A percentile compares a stretch with the other conserved stretches of the same genome.
Conservation (phyloP, 2,329 filamentous ascomycete genomes). For the Acrocalymma vagum region DNA sequence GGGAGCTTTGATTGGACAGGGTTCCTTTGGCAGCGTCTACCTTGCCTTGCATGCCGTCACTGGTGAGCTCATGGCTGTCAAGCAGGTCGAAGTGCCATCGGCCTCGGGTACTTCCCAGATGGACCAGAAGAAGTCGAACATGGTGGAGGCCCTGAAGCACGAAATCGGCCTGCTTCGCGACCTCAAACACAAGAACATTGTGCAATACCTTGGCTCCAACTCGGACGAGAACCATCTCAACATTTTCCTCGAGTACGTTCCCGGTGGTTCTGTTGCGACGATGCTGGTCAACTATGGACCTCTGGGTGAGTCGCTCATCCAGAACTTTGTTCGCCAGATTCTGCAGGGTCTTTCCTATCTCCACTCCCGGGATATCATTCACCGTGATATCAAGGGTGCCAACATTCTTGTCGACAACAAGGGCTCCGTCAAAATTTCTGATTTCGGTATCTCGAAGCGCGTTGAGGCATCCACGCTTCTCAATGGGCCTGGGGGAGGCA, state of each 20-base stretch:
- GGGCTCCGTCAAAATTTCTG: constrained; percentile 97
- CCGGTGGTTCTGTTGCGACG: constrained; percentile 94
- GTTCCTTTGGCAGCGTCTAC: constrained; percentile 95
- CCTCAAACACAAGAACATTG: constrained; percentile 94
- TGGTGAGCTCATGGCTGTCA: constrained; percentile 96
- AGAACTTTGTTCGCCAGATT: constrained; percentile 97
- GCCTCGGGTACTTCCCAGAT: constrained; percentile 75
- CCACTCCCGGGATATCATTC: constrained; percentile 94
- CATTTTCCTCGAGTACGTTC: constrained; percentile 99
- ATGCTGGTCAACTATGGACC: constrained; percentile 99
- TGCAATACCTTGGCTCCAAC: constrained; percentile 96
- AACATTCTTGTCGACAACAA: constrained; percentile 99
- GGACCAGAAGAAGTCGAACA: constrained; percentile 93
- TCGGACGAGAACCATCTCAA: constrained; percentile 92
- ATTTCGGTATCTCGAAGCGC: constrained; percentile 98
- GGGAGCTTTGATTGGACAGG: constrained; percentile 94
- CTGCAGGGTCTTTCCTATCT: constrained; percentile 91
- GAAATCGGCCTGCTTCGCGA: constrained; percentile 95
- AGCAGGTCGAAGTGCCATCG: constrained; percentile 93
- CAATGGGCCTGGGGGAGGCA: constrained; percentile 40
- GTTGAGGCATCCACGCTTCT: constrained; percentile 91
- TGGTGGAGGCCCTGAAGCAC: constrained; percentile 96
- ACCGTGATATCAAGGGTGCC: constrained; percentile 98
- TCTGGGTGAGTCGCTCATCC: constrained; percentile 88
- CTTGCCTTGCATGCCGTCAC: constrained; percentile 94